Evolutionary conservation across 768 basidiomycete species (phyloP), one percentile per base, ranked within the genome.

Genomic region (Termitomyces sp.): DNA sequence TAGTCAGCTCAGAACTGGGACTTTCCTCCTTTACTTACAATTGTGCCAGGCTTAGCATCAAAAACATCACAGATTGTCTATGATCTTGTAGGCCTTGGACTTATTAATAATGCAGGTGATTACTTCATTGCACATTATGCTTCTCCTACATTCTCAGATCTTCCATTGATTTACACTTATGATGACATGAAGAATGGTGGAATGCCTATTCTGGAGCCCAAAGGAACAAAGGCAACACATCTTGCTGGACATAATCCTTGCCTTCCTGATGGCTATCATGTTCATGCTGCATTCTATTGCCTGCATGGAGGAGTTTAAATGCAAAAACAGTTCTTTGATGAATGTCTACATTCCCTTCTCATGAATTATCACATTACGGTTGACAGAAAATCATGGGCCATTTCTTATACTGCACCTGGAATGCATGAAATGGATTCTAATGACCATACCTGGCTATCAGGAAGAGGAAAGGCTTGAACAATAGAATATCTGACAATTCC

Each of bases 91-190:
- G 58, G 58, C 6, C 36, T 59, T 3, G 58, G 22, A 11, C 53
- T 54, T 13, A 22, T 59, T 13, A 54, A 55, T 33, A 18, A 42
- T 18, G 6, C 36, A 31, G 54, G 37, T 6, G 15, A 41, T 8
- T 54, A 59, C 33, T 55, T 59, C 18, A 55, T 16, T 9, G 51
- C 51, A 27, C 58, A 27, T 15, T 58, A 47, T 27, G 6, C 39
- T 9, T 47, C 52, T 20, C 27, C 45, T 18, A n/a, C n/a, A n/a
- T n/a, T n/a, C n/a, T n/a, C n/a, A n/a, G 24, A 58, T 24, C 24
- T 47, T 2, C 31, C 3, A 8, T 27, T 22, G 7, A 22, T 52
- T 2, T 58, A 47, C 18, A 39, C 51, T 4, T 58, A 48, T 41
- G 24, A 54, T 48, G 44, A 18, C 0, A 54, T 53, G 52, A n/a